Base-by-base conservation (phyloP, 2,329 filamentous ascomycete species). In the Cladosporium sp. region DNA sequence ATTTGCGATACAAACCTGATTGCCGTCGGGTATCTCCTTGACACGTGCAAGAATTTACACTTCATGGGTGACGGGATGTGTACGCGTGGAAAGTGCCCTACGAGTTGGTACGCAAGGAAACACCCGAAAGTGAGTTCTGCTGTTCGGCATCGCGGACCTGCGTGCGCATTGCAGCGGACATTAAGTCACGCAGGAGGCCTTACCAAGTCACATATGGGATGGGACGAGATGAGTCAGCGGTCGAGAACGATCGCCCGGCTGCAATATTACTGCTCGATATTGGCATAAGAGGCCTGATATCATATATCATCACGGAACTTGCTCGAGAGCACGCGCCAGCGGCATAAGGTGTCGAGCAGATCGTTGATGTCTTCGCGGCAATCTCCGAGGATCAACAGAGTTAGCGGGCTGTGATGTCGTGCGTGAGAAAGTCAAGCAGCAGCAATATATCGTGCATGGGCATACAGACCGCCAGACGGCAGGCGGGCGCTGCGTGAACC, bases 371-470 rank as follows among this genome's bases (percentile, higher is more conserved):
- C 16, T 46, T 21, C 3, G 16, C 53, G 60, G 60, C 60, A 62
- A 35, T 10, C 60, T 35, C 60, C 60, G 60, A 31, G 28, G 60
- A 53, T 62, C 49, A 53, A 37, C 60, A 55, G 49, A 62, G 31
- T 40, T 60, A 50, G 40, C 37, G 28, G 37, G 52, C 52, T 12
- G 31, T 18, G 23, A 62, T 62, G 60, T 62, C 60, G 60, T 62
- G 61, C 61, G 52, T 55, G 28, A 35, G 16, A 63, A 50, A 52
- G 18, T 14, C 31, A 52, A 29, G 49, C 28, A 23, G 40, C 23
- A 33, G 61, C 50, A 56, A 56, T 63, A 49, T 63, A 63, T 56
- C n/a, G 50, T 44, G 61, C 61, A 31, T 31, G 29, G 29, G 29
- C 29, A 31, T 6, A 8, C 29, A 63, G 61, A 63, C 61, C 61